phyloP scores from a whole-genome alignment of 2,329 filamentous ascomycete genomes.

The Tolypocladium capitatum region DNA sequence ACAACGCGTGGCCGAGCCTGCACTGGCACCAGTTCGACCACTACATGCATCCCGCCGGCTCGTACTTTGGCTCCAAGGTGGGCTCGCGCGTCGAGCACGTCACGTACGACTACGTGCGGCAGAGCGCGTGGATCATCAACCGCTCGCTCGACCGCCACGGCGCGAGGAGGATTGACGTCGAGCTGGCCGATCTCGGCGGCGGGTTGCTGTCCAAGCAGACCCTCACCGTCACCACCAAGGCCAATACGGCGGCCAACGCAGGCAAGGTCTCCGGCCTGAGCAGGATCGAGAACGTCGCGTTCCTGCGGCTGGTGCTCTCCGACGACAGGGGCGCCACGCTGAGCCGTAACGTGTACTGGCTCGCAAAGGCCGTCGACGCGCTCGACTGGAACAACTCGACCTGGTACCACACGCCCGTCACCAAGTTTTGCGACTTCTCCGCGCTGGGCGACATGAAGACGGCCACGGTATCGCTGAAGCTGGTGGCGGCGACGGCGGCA shows the following conservation, averaged over 20 bases:
- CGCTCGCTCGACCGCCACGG: slow-evolving; percentile 28
- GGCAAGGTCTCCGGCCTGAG: slow-evolving; percentile 10
- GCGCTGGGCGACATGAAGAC: slow-evolving; percentile 25
- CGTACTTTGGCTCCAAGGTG: slow-evolving; percentile 46
- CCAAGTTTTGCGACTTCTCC: slow-evolving; percentile 33
- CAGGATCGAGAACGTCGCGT: slow-evolving; percentile 27
- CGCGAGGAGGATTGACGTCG: slow-evolving; percentile 28
- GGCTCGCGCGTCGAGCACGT: slow-evolving; percentile 38
- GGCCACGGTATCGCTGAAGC: slow-evolving; percentile 10
- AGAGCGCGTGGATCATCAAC: slow-evolving; percentile 40
- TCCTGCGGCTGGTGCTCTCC: slow-evolving; percentile 35
- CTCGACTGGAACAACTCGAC: slow-evolving; percentile 43
- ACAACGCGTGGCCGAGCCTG: slow-evolving; percentile 49
- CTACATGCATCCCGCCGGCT: slow-evolving; percentile 43
- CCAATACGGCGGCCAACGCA: slow-evolving; percentile 27
- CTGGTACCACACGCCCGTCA: slow-evolving; percentile 47
- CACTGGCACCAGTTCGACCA: slow-evolving; percentile 56
- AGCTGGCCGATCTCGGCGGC: slow-evolving; percentile 37
- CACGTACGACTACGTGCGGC: slow-evolving; percentile 36
- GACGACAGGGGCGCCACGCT: slow-evolving; percentile 20
- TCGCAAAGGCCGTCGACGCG: slow-evolving; percentile 30
- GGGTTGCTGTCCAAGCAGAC: slow-evolving; percentile 21
- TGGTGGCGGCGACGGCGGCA: not conserved
- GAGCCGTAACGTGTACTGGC: slow-evolving; percentile 49
- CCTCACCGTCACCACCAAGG: slow-evolving; percentile 20